Base-by-base conservation (phyloP, 2,329 filamentous ascomycete species). In the Pyrenochaeta sp. region DNA sequence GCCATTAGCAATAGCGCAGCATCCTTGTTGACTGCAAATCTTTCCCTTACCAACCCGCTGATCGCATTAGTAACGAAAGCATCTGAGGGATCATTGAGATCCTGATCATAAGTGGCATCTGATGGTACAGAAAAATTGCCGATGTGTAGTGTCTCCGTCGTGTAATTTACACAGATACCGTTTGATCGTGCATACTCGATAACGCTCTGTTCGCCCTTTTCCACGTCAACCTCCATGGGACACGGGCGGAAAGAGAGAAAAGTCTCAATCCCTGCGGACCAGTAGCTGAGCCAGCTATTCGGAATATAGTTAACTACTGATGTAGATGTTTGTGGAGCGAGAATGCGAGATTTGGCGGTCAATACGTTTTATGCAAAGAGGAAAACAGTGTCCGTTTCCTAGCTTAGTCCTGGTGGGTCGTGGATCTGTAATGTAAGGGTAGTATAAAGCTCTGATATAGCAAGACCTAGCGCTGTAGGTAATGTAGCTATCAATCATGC, bases 141-240 rank as follows among this genome's bases (percentile, higher is more conserved):
- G 9, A 65, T 25, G 2, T 67, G 37, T 1, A 74, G 72, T 44
- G 75, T 54, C 1, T 75, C 62, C 5, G 65, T 64, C 3, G 67
- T 68, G 64, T 78, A 79, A 55, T 81, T 70, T 50, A 56, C 68
- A 32, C 77, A 79, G 24, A 84, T 72, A 3, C 77, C 77, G 56
- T 83, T 71, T 48, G 77, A 79, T 25, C 81, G 78, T 22, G 83
- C 82, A 61, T 84, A 85, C 19, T 83, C 78, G 7, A 84, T 68
- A 6, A 80, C 63, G 22, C 77, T 77, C 15, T 72, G 72, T n/a
- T 79, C 76, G 24, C 61, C 58, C 7, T 69, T 62, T 30, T 65
- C 50, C 12, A 65, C 57, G 22, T 69, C 56, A 9, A 67, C 56
- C 37, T 71, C 66, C 67, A 67, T 71, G 9, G 12, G 3, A 54